Base-by-base conservation (phyloP, 2,329 filamentous ascomycete species). In the Diaporthe eres region DNA sequence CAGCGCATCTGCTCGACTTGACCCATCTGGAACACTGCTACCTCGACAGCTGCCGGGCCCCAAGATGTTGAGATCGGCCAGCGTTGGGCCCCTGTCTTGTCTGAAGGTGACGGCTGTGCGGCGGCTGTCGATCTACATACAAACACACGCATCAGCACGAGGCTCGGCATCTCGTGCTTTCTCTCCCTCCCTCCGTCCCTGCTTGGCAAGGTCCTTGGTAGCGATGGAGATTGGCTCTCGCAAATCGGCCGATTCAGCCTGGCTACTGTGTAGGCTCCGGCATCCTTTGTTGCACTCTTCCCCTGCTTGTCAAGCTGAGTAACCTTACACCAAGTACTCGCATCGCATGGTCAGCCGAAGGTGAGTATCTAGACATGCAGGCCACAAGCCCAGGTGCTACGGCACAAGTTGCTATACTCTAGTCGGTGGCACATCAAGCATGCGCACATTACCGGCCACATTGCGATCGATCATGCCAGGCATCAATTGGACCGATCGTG, bases 291-390 rank as follows among this genome's bases (percentile, higher is more conserved):
- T 55, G 51, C 73, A 72, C 67, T 63, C 34, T 71, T 53, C 72
- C 75, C 72, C 75, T 72, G 73, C 75, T 74, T 75, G 68, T 70
- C 73, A 75, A 75, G 68, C 61, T 44, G 72, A 25, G 68, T 65
- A 75, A 72, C 72, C 58, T 58, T 61, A 63, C 72, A 75, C 72
- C 42, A 60, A 55, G 42, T 53, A 72, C 63, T 73, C 39, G 31
- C 71, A 65, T 73, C 47, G 47, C 71, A 65, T 73, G 71, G 47
- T 55, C 47, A 57, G 8, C 60, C 71, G 49, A 65, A 42, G 71
- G n/a, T 61, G 51, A 63, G 58, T 44, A 47, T 65, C 12, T 34
- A 63, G 51, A 73, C 65, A 70, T 42, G 49, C 49, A 51, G 25
- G 19, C 58, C 37, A 37, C 60, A 47, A 55, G 34, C 47, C 4